A percentile compares a stretch with the other conserved stretches of the same genome.
Conservation (phyloP, 2,329 filamentous ascomycete species). For the Beauveria sp. region DNA sequence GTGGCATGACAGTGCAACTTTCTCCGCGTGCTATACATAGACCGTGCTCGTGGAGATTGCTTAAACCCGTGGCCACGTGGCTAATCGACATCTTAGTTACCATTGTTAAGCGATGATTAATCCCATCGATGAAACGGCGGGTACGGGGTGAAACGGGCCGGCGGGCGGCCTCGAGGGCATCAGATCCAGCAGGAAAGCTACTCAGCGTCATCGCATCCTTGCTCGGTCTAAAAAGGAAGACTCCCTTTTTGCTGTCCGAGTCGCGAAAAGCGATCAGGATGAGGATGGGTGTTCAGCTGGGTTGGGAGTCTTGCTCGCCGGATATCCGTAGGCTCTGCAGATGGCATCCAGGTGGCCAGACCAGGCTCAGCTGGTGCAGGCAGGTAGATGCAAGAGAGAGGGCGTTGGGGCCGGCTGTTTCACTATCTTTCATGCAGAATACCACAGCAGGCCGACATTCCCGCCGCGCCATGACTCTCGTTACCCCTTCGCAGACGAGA, state of each 20-base stretch:
- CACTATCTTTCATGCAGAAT: neutral
- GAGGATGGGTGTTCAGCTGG: neutral
- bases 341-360: neutral
- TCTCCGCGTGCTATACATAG: neutral
- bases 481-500: neutral
- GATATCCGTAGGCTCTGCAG: neutral
- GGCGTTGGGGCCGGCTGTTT: neutral
- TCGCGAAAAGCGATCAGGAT: neutral
- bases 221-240: neutral
- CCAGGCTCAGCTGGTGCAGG: neutral
- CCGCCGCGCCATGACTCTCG: neutral
- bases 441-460: neutral
- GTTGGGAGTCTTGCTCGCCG: neutral
- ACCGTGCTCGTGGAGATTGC: neutral
- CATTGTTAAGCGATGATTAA: slow-evolving; percentile 59
- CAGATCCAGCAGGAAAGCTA: neutral
- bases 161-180: neutral
- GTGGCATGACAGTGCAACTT: neutral
- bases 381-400: neutral
- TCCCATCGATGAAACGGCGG: slow-evolving; percentile 18
- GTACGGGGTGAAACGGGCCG: slow-evolving; percentile 18
- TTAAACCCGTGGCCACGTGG: neutral
- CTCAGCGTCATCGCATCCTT: neutral
- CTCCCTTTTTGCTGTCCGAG: neutral
- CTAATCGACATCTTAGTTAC: slow-evolving; percentile 29